These are phyloP conservation scores for Dryadomyces sulphureus DNA, from an alignment of 2,329 filamentous ascomycete genomes.

Conservation along the genomic window DNA sequence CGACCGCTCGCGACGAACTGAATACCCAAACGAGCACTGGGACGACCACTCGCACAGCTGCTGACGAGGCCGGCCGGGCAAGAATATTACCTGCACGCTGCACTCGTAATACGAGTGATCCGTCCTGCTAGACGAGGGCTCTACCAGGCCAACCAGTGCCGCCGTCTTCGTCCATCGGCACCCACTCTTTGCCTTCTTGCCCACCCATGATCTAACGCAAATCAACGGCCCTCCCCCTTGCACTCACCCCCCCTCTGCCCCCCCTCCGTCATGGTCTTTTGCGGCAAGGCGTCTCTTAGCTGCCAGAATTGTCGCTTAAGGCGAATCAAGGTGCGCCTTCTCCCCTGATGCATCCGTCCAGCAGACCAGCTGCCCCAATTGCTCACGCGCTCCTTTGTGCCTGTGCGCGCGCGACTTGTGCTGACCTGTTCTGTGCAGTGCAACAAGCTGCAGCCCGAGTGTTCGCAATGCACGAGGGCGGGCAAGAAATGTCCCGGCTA, in stretches of 20 bases:
- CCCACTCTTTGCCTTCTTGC: background rate
- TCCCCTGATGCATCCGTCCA: background rate
- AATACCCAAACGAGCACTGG: background rate
- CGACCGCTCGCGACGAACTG: background rate
- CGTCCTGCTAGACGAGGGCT: too few species aligned
- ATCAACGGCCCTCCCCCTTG: background rate
- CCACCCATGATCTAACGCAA: background rate
- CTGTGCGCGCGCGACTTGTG: background rate
- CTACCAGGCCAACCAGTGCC: background rate
- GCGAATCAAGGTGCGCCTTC: slow-evolving; percentile 33
- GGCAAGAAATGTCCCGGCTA: slow-evolving; percentile 49
- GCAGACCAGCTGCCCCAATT: too few species aligned
- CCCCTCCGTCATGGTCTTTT: slow-evolving; percentile 32
- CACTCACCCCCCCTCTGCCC: background rate
- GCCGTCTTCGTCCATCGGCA: background rate
- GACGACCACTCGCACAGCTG: background rate
- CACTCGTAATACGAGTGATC: too few species aligned
- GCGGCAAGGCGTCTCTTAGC: slow-evolving; percentile 40
- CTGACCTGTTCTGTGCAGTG: slow-evolving; percentile 26
- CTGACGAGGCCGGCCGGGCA: background rate
- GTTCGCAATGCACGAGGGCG: slow-evolving; percentile 46
- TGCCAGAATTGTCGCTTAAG: slow-evolving; percentile 38
- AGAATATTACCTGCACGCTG: too few species aligned
- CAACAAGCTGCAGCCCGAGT: slow-evolving; percentile 44
- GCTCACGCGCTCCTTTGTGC: background rate